Percentiles rank a stretch among this genome's conserved stretches.
These are phyloP conservation scores for Gymnopilus junonius DNA, from an alignment of 768 basidiomycete species.

Conservation along the genomic window DNA sequence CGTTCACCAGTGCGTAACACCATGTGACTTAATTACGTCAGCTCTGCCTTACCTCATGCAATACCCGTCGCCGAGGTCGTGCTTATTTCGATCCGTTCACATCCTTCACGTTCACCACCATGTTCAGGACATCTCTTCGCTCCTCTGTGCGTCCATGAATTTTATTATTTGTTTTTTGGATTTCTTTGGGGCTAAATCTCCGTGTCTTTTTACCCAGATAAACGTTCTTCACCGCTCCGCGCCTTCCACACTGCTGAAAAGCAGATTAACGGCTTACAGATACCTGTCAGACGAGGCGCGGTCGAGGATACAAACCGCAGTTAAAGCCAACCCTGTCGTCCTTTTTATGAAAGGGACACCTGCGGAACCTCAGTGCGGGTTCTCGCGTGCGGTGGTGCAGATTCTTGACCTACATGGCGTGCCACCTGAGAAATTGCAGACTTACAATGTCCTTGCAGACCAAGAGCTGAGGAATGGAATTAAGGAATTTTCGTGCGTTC, in stretches of 20 bases:
- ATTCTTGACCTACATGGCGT: constrained; percentile 87
- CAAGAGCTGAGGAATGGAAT: constrained; percentile 81
- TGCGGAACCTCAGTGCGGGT: constrained; percentile 86
- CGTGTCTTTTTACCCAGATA: constrained; percentile 26
- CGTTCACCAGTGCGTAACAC: constrained; percentile 7
- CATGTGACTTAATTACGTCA: constrained; percentile 25
- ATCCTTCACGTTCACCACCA: constrained; percentile 21
- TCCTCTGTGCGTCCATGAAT: constrained; percentile 39
- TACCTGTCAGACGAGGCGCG: constrained; percentile 68
- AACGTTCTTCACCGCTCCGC: constrained; percentile 34
- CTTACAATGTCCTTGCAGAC: constrained; percentile 91
- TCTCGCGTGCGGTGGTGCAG: constrained; percentile 93
- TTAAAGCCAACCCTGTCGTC: constrained; percentile 79
- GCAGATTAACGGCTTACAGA: constrained; percentile 40
- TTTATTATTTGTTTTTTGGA: neutral
- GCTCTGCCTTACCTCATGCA: constrained; percentile 1
- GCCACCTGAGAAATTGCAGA: constrained; percentile 77
- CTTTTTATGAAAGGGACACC: constrained; percentile 99
- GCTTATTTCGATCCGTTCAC: constrained; percentile 13
- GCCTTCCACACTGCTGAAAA: constrained; percentile 29
- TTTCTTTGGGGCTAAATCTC: neutral
- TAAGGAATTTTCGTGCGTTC: constrained; percentile 94
- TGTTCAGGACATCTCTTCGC: constrained; percentile 51
- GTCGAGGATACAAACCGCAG: constrained; percentile 70
- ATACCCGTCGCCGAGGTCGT: constrained; percentile 5